Evolutionary conservation across 441 rosid genomes (phyloP).

Genomic region (Pelargonium cotyledonis): DNA sequence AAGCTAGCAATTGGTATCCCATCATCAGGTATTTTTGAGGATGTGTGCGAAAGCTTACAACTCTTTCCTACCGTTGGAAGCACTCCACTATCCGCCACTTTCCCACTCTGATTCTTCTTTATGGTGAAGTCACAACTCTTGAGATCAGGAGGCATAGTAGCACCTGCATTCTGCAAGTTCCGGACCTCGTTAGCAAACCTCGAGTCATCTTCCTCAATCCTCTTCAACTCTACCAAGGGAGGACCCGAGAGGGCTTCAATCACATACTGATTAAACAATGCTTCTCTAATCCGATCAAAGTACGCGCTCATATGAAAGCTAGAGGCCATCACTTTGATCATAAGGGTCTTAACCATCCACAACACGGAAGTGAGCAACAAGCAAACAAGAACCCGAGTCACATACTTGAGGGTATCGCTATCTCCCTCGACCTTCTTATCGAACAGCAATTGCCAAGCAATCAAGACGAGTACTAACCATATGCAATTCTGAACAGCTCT

Average conservation of each 20-base stretch:
- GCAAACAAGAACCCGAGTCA: slow-evolving; percentile 24
- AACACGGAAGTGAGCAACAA: slow-evolving; percentile 45
- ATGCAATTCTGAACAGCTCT: slow-evolving; percentile 69
- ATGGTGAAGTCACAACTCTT: slow-evolving; percentile 30
- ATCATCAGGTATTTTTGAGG: slow-evolving; percentile 6
- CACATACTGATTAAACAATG: slow-evolving; percentile 57
- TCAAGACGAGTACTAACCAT: slow-evolving; percentile 58
- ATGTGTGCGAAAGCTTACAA: neutral
- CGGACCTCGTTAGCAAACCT: slow-evolving; percentile 37
- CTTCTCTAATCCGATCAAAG: slow-evolving; percentile 68
- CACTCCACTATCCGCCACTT: neutral
- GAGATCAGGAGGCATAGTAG: slow-evolving; percentile 21
- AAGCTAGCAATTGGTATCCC: slow-evolving; percentile 52
- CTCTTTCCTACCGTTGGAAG: neutral
- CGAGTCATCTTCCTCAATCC: slow-evolving; percentile 36
- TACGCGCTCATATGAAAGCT: slow-evolving; percentile 72
- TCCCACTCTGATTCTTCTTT: too few relatives aligned
- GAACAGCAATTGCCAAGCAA: slow-evolving; percentile 53
- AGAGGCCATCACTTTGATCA: slow-evolving; percentile 66
- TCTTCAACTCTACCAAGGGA: slow-evolving; percentile 43
- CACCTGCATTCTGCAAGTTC: too few relatives aligned
- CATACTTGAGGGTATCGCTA: neutral
- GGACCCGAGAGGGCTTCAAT: slow-evolving; percentile 64
- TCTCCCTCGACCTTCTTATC: slow-evolving; percentile 24
- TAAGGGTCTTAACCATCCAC: slow-evolving; percentile 58